Conservation (phyloP, 2,329 filamentous ascomycete species). For the Colletotrichum sp. region DNA sequence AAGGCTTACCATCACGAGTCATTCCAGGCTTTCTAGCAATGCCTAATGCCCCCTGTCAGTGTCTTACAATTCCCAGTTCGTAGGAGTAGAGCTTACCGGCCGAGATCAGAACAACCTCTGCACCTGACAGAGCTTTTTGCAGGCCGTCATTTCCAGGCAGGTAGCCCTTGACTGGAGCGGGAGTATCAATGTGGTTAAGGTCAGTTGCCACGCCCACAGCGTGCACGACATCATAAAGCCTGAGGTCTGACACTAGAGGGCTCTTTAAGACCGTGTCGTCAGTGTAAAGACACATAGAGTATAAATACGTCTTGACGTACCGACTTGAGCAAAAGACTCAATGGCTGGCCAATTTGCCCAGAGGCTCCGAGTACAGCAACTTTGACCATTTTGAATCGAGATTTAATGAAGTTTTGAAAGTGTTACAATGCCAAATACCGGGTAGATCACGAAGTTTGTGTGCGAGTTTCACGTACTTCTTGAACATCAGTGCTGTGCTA, state of each 20-base stretch:
- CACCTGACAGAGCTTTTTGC: slow-evolving; percentile 66
- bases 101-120: slow-evolving; percentile 78
- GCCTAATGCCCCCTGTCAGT: slow-evolving; percentile 36
- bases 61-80: no score
- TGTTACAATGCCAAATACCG: neutral
- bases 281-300: neutral
- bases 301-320: neutral
- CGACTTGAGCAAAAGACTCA: slow-evolving; percentile 11
- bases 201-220: slow-evolving; percentile 73
- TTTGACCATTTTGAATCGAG: neutral
- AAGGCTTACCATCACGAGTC: slow-evolving; percentile 64
- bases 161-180: slow-evolving; percentile 75
- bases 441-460: neutral
- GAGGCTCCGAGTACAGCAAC: slow-evolving; percentile 4
- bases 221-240: slow-evolving; percentile 21
- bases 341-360: slow-evolving; percentile 2
- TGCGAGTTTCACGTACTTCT: neutral
- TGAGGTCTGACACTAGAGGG: slow-evolving; percentile 12
- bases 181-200: slow-evolving; percentile 81
- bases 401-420: neutral
- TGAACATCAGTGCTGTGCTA: neutral
- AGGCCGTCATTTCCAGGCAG: slow-evolving; percentile 67
- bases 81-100: slow-evolving; percentile 45
- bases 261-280: neutral
- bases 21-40: slow-evolving; percentile 83